These are phyloP conservation scores for Biscogniauxia mediterranea DNA, from an alignment of 2,329 filamentous ascomycete species.

Conservation along the genomic window DNA sequence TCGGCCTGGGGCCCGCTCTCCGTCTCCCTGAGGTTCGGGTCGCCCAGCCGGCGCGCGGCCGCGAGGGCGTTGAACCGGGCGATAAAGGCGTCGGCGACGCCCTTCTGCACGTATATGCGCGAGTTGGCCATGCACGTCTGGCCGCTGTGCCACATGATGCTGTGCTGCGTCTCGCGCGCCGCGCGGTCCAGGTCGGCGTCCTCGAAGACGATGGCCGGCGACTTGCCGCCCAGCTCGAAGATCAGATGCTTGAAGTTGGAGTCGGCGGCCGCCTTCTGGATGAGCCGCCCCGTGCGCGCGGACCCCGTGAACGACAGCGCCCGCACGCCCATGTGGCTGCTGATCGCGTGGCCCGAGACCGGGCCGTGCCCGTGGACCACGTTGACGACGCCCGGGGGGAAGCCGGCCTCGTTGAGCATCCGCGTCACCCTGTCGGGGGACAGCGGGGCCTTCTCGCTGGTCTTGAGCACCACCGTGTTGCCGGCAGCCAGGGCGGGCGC, in stretches of 20 bases:
- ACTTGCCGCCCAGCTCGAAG: slow-evolving; percentile 68
- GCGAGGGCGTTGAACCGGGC: slow-evolving; percentile 51
- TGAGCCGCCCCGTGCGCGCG: slow-evolving; percentile 65
- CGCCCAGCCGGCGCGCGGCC: slow-evolving; percentile 38
- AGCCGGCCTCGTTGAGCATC: slow-evolving; percentile 69
- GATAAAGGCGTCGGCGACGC: slow-evolving; percentile 55
- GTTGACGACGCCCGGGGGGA: slow-evolving; percentile 64
- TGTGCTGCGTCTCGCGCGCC: slow-evolving; percentile 48
- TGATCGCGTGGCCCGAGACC: slow-evolving; percentile 64
- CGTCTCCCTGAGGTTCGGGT: slow-evolving; percentile 34
- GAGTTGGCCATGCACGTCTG: slow-evolving; percentile 61
- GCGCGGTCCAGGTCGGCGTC: slow-evolving; percentile 64
- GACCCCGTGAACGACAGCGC: slow-evolving; percentile 78
- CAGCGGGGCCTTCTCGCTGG: slow-evolving; percentile 63
- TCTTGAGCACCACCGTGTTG: slow-evolving; percentile 63
- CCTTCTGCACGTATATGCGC: slow-evolving; percentile 55
- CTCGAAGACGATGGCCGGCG: slow-evolving; percentile 61
- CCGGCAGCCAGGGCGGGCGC: slow-evolving; percentile 66
- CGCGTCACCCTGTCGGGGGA: slow-evolving; percentile 62
- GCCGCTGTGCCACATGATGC: slow-evolving; percentile 53
- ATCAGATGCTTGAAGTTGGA: slow-evolving; percentile 65
- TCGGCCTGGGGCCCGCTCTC: slow-evolving; percentile 49
- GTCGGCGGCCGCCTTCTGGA: slow-evolving; percentile 68
- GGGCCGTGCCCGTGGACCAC: slow-evolving; percentile 56
- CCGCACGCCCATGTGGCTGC: slow-evolving; percentile 65